phyloP scores from a whole-genome alignment of 148 eudicot species.

The Camellia sinensis region DNA sequence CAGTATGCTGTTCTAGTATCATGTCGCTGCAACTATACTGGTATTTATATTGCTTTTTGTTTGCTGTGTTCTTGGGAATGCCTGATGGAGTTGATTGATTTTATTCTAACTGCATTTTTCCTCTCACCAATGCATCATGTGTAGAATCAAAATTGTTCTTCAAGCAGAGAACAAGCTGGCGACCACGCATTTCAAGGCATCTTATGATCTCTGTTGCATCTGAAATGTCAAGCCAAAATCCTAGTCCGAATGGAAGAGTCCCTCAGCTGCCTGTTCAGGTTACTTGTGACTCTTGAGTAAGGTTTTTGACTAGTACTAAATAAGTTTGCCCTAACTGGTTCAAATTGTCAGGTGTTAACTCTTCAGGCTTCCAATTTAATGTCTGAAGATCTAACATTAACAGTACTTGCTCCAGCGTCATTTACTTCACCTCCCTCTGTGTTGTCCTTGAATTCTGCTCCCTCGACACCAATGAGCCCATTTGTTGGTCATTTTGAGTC shows the following conservation, averaged over 20 bases:
- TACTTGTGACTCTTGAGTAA: slow-evolving; percentile 10
- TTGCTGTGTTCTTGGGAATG: background rate
- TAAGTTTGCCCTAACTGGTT: slow-evolving; percentile 22
- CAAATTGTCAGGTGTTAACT: slow-evolving; percentile 68
- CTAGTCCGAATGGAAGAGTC: slow-evolving; percentile 40
- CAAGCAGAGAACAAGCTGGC: slow-evolving; percentile 87
- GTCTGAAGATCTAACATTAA: slow-evolving; percentile 74
- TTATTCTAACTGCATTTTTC: background rate
- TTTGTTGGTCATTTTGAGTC: slow-evolving; percentile 35
- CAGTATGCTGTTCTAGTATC: slow-evolving; percentile 84
- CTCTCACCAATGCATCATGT: slow-evolving; percentile 8
- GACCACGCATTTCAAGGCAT: slow-evolving; percentile 80
- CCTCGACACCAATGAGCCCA: slow-evolving; percentile 60
- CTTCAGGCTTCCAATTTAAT: slow-evolving; percentile 98
- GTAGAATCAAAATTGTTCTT: slow-evolving; percentile 88
- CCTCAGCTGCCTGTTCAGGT: slow-evolving; percentile 95
- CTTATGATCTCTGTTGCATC: slow-evolving; percentile 95
- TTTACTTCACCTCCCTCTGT: slow-evolving; percentile 77
- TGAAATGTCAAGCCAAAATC: slow-evolving; percentile 70
- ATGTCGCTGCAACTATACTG: slow-evolving; percentile 92
- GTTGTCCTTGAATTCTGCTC: slow-evolving; percentile 65
- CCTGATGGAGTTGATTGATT: slow-evolving; percentile 1
- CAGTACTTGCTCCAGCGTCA: slow-evolving; percentile 92
- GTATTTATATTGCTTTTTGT: slow-evolving; percentile 33
- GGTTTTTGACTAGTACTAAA: background rate